Evolutionary conservation across 2,329 filamentous ascomycete species (phyloP), one percentile per base, ranked within the genome.

Genomic region (Epichloe gansuensis): DNA sequence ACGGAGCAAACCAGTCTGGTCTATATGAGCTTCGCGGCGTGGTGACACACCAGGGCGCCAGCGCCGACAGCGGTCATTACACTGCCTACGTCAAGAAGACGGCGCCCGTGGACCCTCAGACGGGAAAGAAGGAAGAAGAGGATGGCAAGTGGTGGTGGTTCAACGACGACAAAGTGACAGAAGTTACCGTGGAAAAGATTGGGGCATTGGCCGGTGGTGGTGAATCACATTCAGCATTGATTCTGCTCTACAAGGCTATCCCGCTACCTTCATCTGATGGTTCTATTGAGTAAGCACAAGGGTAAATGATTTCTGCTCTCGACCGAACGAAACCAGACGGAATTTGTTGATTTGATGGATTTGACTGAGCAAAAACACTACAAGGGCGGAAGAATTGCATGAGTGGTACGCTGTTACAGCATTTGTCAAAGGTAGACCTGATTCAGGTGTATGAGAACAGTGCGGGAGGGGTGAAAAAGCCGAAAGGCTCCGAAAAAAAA

Each of bases 121-220:
- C 84, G 21, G 89, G 87, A 58, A 87, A 89, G 73, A 75, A 81
- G 61, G 81, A 80, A 51, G 82, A 86, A 63, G 89, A 95, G 64
- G 89, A 95, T 64, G 89, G 87, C 59, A 95, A 89, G 62, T 98
- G 93, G 93, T 98, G 93, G 91, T 98, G 93, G 91, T 98, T 98
- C 77, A 97, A 98, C 68, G 93, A 98, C 63, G 91, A 98, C 65
- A 94, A 89, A 73, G 93, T 98, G 36, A 82, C 85, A 13, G 93
- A 98, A 72, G 93, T 98, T 31, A 82, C 88, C 15, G 75, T 81
- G 27, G 91, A 97, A 61, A 93, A 95, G 74, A 94, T 98, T 58
- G 87, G 91, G 65, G 85, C 84, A 3, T 77, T 98, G 49, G 80
- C 89, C 49, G 94, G 93, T 54, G 93, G 94, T 63, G 91, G 89